Base-by-base conservation (phyloP, 768 basidiomycete species). In the Rubroboletus satanas region DNA sequence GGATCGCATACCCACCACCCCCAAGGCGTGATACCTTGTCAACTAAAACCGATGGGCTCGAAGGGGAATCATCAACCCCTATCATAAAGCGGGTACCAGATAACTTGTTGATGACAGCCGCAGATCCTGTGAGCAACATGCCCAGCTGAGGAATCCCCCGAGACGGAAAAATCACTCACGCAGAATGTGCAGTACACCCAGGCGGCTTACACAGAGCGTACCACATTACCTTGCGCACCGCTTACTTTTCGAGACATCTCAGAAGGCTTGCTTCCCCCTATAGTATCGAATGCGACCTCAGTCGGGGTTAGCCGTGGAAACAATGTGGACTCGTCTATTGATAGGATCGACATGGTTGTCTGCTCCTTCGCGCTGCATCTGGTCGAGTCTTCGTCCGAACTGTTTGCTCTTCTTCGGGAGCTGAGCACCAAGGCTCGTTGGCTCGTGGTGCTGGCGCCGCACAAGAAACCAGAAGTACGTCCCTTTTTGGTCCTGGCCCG, bases 301-400 rank as follows among this genome's bases (percentile, higher is more conserved):
- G 55, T 65, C n/a, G 50, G 57, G 7, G 35, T 36, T 11, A 35
- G 23, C 11, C 32, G 2, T 14, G n/a, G 44, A 28, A 35, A 18
- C 12, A 21, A 46, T 7, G 41, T 2, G 9, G 45, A 43, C 7
- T 31, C 37, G 17, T 17, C 45, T 26, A 54, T 56, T 18, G 54
- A 60, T 23, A 62, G 55, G 38, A 66, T 83, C 39, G 87, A 90
- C 60, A 77, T 90, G 70, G 79, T 84, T 14, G 66, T 90, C 21
- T 87, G 87, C 62, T 88, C 87, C 4, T 90, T 89, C 62, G 87
- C 87, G 9, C 68, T 90, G 29, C 88, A 90, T 62, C 81, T 90
- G 35, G 68, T 88, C 32, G 80, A 82, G 43, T 77, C 75, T 26
- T 65, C 82, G 2, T 85, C 83, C 0, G 80, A 83, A 50, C 72